phyloP scores from a whole-genome alignment of 2,329 filamentous ascomycete genomes.

The Botryotinia convoluta region DNA sequence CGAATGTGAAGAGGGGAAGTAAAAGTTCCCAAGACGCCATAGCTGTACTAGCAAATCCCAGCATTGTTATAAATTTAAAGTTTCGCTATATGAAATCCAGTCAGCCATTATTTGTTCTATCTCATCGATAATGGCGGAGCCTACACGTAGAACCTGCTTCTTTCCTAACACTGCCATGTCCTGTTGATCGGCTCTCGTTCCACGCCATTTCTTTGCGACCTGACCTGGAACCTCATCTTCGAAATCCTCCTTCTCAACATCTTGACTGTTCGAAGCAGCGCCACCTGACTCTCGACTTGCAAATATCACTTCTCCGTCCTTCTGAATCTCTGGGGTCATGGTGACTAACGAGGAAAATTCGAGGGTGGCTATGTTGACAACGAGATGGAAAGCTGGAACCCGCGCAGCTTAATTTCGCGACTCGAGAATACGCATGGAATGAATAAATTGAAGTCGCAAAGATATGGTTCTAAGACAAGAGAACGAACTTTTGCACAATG shows the following conservation, averaged over 20 bases:
- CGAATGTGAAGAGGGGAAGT: slow-evolving; percentile 31
- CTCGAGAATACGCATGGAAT: background rate
- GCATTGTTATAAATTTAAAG: slow-evolving; percentile 43
- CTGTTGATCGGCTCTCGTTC: slow-evolving; percentile 22
- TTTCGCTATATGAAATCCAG: slow-evolving; percentile 34
- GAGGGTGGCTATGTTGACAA: background rate
- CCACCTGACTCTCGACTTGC: background rate
- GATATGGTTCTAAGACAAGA: background rate
- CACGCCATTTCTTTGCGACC: slow-evolving; percentile 20
- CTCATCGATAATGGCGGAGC: background rate
- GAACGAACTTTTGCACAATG: background rate
- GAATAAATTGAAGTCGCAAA: background rate
- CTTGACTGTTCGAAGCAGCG: slow-evolving; percentile 15
- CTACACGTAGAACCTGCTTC: slow-evolving; percentile 24
- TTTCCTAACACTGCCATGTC: slow-evolving; percentile 24
- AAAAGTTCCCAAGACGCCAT: slow-evolving; percentile 45
- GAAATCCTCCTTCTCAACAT: slow-evolving; percentile 22
- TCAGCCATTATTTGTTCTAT: background rate
- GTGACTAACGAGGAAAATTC: background rate
- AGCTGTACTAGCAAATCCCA: slow-evolving; percentile 44
- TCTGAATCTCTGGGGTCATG: slow-evolving; percentile 1
- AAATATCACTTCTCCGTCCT: slow-evolving; percentile 1
- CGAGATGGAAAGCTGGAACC: background rate
- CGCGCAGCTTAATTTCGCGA: background rate
- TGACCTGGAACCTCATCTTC: background rate